Evolutionary conservation across 1,139 yeast species (phyloP), one percentile per base, ranked within the genome.

Genomic region (Candida anutae): DNA sequence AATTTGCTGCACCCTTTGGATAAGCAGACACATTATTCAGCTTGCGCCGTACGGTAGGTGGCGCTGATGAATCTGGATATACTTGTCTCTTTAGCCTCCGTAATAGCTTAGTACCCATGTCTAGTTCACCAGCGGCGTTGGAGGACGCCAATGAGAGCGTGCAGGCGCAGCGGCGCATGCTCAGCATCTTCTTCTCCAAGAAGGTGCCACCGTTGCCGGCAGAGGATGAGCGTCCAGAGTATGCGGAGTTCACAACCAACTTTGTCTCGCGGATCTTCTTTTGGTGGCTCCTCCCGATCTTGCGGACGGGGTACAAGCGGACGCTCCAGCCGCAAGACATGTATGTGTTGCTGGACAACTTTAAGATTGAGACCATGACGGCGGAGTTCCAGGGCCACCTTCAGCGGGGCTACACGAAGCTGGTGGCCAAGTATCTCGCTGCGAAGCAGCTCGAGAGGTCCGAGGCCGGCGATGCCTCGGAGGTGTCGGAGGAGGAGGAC

Each of bases 231-330:
- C 46, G 75, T 27, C 43, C 31, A 16, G 40, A 45, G 2, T 68
- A 50, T 36, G 72, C 74, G 0, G 49, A 46, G 22, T 30, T 29
- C 5, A 31, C 43, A 2, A 47, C 62, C n/a, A 64, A 63, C 36
- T 24, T 54, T n/a, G 4, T 68, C 5, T 58, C 62, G n/a, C 43
- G 49, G 33, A 25, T 58, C 1, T 66, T 69, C 41, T 70, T 70
- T 48, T 60, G 70, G 66, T 69, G 76, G 73, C 39, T 71, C 28
- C 35, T 42, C 23, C 77, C 77, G 1, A 43, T 71, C 13, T 49
- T 71, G 60, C 43, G 40, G 14, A 52, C 58, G n/a, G 77, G 77
- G 1, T 71, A 71, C 42, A 63, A 58, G 40, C 51, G 77, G 35
- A 70, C 75, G 3, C 48, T 71, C 30, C 56, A 55, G 25, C 62